phyloP scores from a whole-genome alignment of 495 filamentous ascomycete genomes.

The Penicillium antarcticum region DNA sequence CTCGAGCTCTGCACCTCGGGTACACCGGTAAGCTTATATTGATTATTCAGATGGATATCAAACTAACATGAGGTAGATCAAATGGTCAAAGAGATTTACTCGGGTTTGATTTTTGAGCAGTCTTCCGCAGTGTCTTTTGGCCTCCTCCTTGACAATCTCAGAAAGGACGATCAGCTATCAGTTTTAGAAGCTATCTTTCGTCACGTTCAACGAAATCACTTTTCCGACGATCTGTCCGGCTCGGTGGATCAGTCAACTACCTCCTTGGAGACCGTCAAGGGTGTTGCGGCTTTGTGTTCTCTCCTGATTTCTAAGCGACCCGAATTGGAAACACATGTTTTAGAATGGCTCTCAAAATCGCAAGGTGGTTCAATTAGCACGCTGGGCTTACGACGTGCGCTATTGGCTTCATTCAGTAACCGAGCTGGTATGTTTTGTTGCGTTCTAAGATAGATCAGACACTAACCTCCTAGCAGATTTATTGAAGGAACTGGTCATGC shows the following conservation, averaged over 20 bases:
- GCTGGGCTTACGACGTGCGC: constrained; percentile 60
- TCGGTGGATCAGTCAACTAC: background rate
- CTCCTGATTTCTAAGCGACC: constrained; percentile 30
- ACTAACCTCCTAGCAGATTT: constrained; percentile 37
- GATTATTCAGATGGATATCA: background rate
- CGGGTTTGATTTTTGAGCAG: constrained; percentile 37
- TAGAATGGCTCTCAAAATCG: constrained; percentile 62
- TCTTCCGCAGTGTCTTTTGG: constrained; percentile 28
- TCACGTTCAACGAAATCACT: constrained; percentile 53
- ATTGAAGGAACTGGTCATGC: constrained; percentile 59
- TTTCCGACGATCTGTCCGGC: constrained; percentile 25
- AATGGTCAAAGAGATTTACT: constrained; percentile 49
- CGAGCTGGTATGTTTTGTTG: constrained; percentile 40
- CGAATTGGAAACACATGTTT: constrained; percentile 47
- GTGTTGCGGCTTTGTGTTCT: constrained; percentile 41
- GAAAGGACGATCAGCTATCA: constrained; percentile 54
- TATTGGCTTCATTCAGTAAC: constrained; percentile 58
- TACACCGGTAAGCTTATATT: constrained; percentile 58
- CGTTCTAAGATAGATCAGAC: background rate
- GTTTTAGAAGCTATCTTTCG: constrained; percentile 57
- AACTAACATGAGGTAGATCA: constrained; percentile 46
- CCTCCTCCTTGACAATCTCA: constrained; percentile 45
- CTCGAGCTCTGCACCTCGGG: constrained; percentile 67
- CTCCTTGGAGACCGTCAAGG: constrained; percentile 21
- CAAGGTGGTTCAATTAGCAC: constrained; percentile 60